These are phyloP conservation scores for Euclidium syriacum DNA, from an alignment of 345 rosid species.

Conservation along the genomic window DNA sequence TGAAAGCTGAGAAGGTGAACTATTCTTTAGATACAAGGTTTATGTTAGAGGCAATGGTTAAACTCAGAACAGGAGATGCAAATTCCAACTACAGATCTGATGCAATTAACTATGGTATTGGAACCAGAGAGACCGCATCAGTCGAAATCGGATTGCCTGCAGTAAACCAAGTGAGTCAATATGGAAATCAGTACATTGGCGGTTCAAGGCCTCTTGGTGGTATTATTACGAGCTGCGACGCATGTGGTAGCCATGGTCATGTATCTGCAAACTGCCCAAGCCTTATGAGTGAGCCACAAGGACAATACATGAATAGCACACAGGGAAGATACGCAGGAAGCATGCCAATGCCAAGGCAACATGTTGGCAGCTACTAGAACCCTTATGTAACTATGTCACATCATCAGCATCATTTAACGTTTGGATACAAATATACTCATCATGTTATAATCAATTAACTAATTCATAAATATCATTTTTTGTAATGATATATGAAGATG, in stretches of 20 bases:
- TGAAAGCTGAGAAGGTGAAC: conserved; percentile 67
- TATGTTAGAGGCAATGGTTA: conserved; percentile 56
- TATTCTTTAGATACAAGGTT: conserved; percentile 54
- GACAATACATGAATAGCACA: conserved; percentile 34
- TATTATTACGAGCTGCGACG: conserved; percentile 32
- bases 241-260: conserved; percentile 69
- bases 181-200: conserved; percentile 37
- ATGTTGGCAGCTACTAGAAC: conserved; percentile 42
- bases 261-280: conserved; percentile 65
- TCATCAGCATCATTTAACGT: background rate
- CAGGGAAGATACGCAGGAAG: conserved; percentile 40
- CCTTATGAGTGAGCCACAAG: conserved; percentile 49
- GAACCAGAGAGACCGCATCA: conserved; percentile 30
- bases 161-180: conserved; percentile 42
- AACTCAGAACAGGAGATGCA: conserved; percentile 39
- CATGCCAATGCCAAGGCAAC: conserved; percentile 42
- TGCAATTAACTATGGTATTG: conserved; percentile 18
- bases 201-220: background rate
- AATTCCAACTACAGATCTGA: conserved; percentile 22
- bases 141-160: conserved; percentile 29
- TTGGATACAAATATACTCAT: background rate
- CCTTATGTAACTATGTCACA: background rate
- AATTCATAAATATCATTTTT: background rate
- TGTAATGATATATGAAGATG: background rate
- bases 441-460: too few species aligned